These are phyloP conservation scores for Penicillium sp. DNA, from an alignment of 2,329 filamentous ascomycete genomes.

Conservation along the genomic window DNA sequence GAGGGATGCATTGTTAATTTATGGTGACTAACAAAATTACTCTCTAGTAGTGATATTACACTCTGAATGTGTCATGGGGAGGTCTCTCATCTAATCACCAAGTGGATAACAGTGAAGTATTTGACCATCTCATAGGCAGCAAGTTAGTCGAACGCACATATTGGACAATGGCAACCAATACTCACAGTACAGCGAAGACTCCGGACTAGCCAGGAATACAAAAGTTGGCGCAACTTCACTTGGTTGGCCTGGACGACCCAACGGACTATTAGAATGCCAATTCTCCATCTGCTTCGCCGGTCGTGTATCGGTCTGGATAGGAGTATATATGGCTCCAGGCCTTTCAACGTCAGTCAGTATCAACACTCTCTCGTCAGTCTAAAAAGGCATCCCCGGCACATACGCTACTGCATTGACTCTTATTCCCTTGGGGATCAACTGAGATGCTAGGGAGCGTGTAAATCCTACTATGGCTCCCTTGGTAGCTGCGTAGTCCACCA, in stretches of 20 bases:
- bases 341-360: constrained; percentile 17
- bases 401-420: constrained; percentile 49
- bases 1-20: neutral
- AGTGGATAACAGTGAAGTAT: constrained; percentile 32
- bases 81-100: constrained; percentile 22
- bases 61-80: neutral
- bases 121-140: constrained; percentile 27
- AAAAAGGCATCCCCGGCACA: constrained; percentile 15
- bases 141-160: neutral
- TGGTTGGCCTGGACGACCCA: constrained; percentile 36
- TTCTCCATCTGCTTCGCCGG: constrained; percentile 32
- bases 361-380: neutral
- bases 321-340: constrained; percentile 32
- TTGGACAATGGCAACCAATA: constrained; percentile 1
- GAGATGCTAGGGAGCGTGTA: constrained; percentile 50
- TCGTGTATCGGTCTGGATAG: constrained; percentile 34
- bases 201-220: constrained; percentile 35
- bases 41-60: neutral
- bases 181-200: constrained; percentile 34
- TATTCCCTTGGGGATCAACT: constrained; percentile 55
- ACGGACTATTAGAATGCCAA: constrained; percentile 24
- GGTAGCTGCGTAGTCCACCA: constrained; percentile 56
- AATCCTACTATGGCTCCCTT: constrained; percentile 58
- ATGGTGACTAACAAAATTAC: neutral
- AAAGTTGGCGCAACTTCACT: constrained; percentile 39